Percentiles rank a stretch among this genome's conserved stretches.
phyloP scores from a whole-genome alignment of 2,329 filamentous ascomycete genomes.

The Diaporthe aspalathi region DNA sequence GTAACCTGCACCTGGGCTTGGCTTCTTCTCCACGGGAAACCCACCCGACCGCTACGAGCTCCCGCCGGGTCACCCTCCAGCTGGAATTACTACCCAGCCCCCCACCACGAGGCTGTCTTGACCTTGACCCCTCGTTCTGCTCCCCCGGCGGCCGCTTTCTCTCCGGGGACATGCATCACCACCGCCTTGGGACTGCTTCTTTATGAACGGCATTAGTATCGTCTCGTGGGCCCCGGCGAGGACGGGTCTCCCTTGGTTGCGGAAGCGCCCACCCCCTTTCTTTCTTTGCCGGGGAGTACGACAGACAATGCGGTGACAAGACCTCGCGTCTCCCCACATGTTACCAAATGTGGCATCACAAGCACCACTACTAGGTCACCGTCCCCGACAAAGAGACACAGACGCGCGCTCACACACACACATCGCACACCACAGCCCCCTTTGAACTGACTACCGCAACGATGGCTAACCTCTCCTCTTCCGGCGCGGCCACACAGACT shows the following conservation, averaged over 20 bases:
- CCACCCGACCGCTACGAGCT: background rate
- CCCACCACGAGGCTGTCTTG: background rate
- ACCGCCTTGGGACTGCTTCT: background rate
- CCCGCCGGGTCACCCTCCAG: background rate
- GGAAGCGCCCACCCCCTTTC: background rate
- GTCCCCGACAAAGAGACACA: background rate
- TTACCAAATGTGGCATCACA: background rate
- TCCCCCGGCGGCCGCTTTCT: background rate
- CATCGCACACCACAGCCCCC: too few species aligned
- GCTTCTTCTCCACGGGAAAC: background rate
- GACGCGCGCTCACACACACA: too few species aligned
- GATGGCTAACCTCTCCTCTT: slow-evolving; percentile 10
- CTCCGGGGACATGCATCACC: background rate
- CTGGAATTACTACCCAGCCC: background rate
- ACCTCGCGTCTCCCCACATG: background rate
- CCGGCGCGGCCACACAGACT: slow-evolving; percentile 55
- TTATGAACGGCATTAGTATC: background rate
- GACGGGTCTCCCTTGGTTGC: background rate
- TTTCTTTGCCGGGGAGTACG: background rate
- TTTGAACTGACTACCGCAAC: background rate
- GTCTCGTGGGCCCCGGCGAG: background rate
- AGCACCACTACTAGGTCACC: background rate
- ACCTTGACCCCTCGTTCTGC: background rate
- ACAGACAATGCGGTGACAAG: background rate
- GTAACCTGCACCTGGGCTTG: background rate